These are phyloP conservation scores for Tolypocladium album DNA, from an alignment of 2,329 filamentous ascomycete species.

Conservation along the genomic window DNA sequence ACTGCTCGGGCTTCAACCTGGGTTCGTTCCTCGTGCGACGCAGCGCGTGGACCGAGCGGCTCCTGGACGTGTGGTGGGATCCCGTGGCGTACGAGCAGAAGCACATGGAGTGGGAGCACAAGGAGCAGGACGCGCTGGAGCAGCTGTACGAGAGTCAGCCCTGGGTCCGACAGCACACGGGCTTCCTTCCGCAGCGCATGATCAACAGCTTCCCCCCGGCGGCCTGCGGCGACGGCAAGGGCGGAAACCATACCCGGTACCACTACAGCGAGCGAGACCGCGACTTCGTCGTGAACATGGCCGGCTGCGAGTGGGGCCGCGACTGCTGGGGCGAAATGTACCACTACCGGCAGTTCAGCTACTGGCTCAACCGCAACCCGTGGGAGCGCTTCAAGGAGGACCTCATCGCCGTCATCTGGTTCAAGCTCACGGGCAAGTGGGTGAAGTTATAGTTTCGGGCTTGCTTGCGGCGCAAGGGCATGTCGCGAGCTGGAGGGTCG, in stretches of 20 bases:
- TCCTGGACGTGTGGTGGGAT: conserved; percentile 98
- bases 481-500: not conserved
- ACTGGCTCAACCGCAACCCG: conserved; percentile 70
- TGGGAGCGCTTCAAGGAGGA: conserved; percentile 73
- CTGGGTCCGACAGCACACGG: conserved; percentile 82
- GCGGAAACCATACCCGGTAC: conserved; percentile 58
- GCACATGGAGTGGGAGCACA: conserved; percentile 98
- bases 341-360: conserved; percentile 83
- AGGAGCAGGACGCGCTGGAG: conserved; percentile 92
- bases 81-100: conserved; percentile 95
- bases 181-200: conserved; percentile 80
- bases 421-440: conserved; percentile 50
- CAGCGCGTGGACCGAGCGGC: conserved; percentile 77
- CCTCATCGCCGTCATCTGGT: conserved; percentile 48
- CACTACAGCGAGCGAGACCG: conserved; percentile 81
- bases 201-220: conserved; percentile 92
- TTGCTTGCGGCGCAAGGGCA: conserved; percentile 6
- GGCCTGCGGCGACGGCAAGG: conserved; percentile 64
- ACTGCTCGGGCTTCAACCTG: conserved; percentile 92
- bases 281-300: conserved; percentile 97
- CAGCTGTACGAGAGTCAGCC: conserved; percentile 85
- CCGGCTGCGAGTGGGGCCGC: conserved; percentile 90
- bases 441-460: conserved; percentile 37
- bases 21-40: conserved; percentile 89
- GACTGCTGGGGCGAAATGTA: conserved; percentile 99